Evolutionary conservation across 2,329 filamentous ascomycete genomes (phyloP), one percentile per base, ranked within the genome.

Genomic region (Colletotrichum lentis): DNA sequence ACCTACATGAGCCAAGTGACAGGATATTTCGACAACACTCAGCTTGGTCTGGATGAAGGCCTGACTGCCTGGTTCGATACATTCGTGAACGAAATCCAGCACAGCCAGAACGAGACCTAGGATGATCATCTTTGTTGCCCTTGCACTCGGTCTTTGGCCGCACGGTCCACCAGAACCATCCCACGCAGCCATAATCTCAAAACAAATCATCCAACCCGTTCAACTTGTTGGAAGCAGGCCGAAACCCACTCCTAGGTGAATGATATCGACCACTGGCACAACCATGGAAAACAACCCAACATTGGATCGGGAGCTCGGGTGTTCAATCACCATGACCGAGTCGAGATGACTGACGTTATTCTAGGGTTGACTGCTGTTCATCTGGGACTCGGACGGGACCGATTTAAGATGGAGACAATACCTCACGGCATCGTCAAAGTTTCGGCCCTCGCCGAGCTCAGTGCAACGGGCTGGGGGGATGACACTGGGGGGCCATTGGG

Each of bases 1-100:
- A 71, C 56, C 1, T 71, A 71, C 22, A 43, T 71, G 41, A 71
- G 52, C 39, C 66, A 71, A 47, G 69, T 71, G 3, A 64, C 62
- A 12, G 66, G 63, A n/a, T 71, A 69, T 44, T 69, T 71, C 24
- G 63, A 69, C 49, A 62, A 35, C 14, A 54, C 62, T 24, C 44
- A 69, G 8, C 8, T 69, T 39, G 62, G 64, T 18, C 37, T 71
- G 37, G 70, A 71, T n/a, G 70, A 71, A 14, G 66, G 62, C 10
- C 35, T 71, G 44, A 62, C 55, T 14, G 69, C 63, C 6, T 71
- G 70, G 70, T 71, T 71, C 35, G 66, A 47, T 20, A 62, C 66
- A 8, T 69, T 71, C 18, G 52, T 71, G 56, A 53, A 71, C 6
- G 69, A 71, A 31, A 31, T 67, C 3, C 69, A 70, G 12, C 49